These are phyloP conservation scores for Helenozyma rhizophorensis DNA, from an alignment of 805 yeast genomes.

Conservation along the genomic window DNA sequence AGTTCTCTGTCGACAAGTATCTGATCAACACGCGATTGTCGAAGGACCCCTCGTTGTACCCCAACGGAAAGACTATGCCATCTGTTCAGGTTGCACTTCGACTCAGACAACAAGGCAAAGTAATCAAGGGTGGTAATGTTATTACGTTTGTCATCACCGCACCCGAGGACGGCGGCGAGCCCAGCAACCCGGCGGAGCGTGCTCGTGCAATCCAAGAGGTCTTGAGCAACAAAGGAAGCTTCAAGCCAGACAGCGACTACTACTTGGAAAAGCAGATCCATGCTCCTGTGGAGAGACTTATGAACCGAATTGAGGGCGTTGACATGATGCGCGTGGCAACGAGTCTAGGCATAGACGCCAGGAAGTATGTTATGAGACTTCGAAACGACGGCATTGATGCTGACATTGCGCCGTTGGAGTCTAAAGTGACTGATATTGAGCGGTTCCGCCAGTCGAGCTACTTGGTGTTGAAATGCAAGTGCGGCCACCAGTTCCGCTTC, in stretches of 20 bases:
- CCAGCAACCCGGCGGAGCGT: constrained; percentile 57
- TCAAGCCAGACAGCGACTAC: constrained; percentile 69
- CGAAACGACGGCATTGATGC: constrained; percentile 33
- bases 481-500: constrained; percentile 58
- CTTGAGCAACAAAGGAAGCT: constrained; percentile 43
- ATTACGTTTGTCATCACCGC: constrained; percentile 77
- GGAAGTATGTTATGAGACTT: constrained; percentile 48
- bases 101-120: constrained; percentile 76
- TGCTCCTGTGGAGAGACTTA: constrained; percentile 84
- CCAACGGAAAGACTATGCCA: constrained; percentile 76
- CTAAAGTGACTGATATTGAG: constrained; percentile 75
- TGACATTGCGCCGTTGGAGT: constrained; percentile 69
- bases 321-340: constrained; percentile 76
- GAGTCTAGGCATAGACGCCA: constrained; percentile 72
- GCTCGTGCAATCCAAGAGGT: constrained; percentile 82
- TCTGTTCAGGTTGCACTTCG: constrained; percentile 85
- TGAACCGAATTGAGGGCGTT: constrained; percentile 82
- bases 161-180: constrained; percentile 25
- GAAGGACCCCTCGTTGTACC: constrained; percentile 83
- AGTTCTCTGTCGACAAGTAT: constrained; percentile 61
- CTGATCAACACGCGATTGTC: constrained; percentile 84
- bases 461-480: constrained; percentile 56
- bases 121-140: constrained; percentile 84
- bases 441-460: constrained; percentile 65
- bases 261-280: constrained; percentile 86